A percentile compares a stretch with the other conserved stretches of the same genome.
Conservation (phyloP, 1,139 yeast species). For the Tardiomyces digboiensis region DNA sequence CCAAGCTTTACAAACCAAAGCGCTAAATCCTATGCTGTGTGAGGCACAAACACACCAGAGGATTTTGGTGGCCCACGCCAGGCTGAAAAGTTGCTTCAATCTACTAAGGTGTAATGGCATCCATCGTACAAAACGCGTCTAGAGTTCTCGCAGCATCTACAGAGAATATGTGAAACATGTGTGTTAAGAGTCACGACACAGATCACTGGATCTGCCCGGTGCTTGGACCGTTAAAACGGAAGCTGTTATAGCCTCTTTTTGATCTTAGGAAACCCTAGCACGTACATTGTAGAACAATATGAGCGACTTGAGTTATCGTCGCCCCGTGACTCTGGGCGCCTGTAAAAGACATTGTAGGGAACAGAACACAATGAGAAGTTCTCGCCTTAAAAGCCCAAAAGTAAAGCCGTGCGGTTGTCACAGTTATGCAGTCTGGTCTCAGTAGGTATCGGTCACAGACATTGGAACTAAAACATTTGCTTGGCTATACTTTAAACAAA, state of each 20-base stretch:
- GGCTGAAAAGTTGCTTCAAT: too few relatives aligned
- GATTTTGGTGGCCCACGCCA: too few relatives aligned
- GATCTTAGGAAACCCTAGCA: constrained; percentile 21
- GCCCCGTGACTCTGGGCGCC: constrained; percentile 22
- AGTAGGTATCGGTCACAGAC: too few relatives aligned
- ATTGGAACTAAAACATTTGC: too few relatives aligned
- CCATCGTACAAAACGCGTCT: too few relatives aligned
- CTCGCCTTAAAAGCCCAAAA: neutral
- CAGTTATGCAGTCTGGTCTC: too few relatives aligned
- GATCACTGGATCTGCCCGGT: neutral
- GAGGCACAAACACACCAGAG: too few relatives aligned
- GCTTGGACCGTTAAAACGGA: constrained; percentile 1
- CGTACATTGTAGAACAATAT: constrained; percentile 6
- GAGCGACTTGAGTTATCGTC: constrained; percentile 6
- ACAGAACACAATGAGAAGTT: neutral
- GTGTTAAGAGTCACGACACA: neutral
- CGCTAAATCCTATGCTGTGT: neutral
- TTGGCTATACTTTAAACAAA: too few relatives aligned
- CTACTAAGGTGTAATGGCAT: too few relatives aligned
- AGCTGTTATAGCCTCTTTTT: constrained; percentile 1
- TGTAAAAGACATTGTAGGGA: constrained; percentile 11
- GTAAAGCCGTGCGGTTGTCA: neutral
- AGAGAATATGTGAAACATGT: too few relatives aligned
- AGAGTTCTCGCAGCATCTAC: too few relatives aligned
- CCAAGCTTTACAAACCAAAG: constrained; percentile 9